phyloP scores from a whole-genome alignment of 1,139 yeast species.

The Oligophagozyma castellii region DNA sequence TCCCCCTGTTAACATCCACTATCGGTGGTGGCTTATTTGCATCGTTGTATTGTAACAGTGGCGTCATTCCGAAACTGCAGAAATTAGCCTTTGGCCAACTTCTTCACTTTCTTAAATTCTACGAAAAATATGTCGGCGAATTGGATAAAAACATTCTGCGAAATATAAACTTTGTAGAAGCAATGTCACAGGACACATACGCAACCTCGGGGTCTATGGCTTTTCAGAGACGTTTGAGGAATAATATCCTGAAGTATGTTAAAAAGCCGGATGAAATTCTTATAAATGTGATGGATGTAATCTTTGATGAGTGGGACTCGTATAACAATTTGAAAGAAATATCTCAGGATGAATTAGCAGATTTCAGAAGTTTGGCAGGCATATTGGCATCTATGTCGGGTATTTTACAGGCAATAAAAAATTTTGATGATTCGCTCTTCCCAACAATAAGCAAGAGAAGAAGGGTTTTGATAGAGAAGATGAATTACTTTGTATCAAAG shows the following conservation, averaged over 20 bases:
- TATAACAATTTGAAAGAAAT: conserved; percentile 6
- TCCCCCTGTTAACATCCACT: conserved; percentile 15
- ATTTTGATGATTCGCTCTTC: conserved; percentile 20
- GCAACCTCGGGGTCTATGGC: conserved; percentile 74
- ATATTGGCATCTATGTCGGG: conserved; percentile 49
- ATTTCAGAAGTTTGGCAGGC: conserved; percentile 49
- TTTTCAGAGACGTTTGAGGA: conserved; percentile 51
- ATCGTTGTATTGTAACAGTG: conserved; percentile 15
- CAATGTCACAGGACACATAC: conserved; percentile 41
- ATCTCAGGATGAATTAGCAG: conserved; percentile 22
- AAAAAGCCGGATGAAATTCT: conserved; percentile 48
- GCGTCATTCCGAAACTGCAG: conserved; percentile 11
- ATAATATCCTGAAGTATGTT: conserved; percentile 37
- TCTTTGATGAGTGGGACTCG: conserved; percentile 40
- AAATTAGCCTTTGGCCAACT: conserved; percentile 11
- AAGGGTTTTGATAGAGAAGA: conserved; percentile 30
- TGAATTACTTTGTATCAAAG: conserved; percentile 34
- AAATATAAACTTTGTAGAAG: conserved; percentile 35
- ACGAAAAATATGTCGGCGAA: conserved; percentile 10
- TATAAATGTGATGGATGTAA: conserved; percentile 46
- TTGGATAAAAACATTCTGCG: conserved; percentile 15
- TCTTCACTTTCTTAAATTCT: conserved; percentile 10
- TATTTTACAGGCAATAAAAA: conserved; percentile 31
- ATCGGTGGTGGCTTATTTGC: conserved; percentile 19
- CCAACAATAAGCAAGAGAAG: conserved; percentile 21